Evolutionary conservation across 73 alveolate genomes (phyloP), one percentile per base, ranked within the genome.

Genomic region (Paramecium tetraurelia): DNA sequence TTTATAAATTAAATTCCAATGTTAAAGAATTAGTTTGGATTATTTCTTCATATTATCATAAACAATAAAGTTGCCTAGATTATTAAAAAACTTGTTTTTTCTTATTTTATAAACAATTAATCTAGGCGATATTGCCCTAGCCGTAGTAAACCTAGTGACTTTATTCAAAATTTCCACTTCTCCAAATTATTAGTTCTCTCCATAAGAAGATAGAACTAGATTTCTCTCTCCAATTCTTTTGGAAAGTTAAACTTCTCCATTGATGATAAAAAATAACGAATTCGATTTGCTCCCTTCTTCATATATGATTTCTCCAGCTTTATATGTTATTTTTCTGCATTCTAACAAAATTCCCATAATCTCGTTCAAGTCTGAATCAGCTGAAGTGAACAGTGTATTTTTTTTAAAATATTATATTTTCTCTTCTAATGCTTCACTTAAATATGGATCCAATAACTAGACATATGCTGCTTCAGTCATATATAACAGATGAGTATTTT

Each of bases 151-250:
- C 21, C 90, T 40, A 44, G 9, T 16, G n/a, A 21, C 31, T 24
- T 80, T 80, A 22, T 44, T 80, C 35, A 80, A 20, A 31, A 80
- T 80, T 80, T 80, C 90, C 20, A 80, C 90, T 48, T 80, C 90
- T 14, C 90, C 90, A 35, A 80, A 80, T 3, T 41, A 24, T 48
- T 80, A 46, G 6, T 24, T 7, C 46, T 80, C 90, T 11, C 90
- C 90, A 80, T 80, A 80, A 24, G 90, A 80, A 5, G 90, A 44
- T 24, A 80, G 5, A 4, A 80, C 90, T 21, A 80, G n/a, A 44
- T 41, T 44, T 44, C 29, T 41, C 3, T 40, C 31, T 10, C 76
- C 90, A 8, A 80, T 27, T 21, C 6, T 43, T 80, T 80, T 80
- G 7, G 90, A 80, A 24, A 80, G 75, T 80, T 80, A 71, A 12